Base-by-base conservation (phyloP, 78 protist genomes). In the Protostelium mycophagum region DNA sequence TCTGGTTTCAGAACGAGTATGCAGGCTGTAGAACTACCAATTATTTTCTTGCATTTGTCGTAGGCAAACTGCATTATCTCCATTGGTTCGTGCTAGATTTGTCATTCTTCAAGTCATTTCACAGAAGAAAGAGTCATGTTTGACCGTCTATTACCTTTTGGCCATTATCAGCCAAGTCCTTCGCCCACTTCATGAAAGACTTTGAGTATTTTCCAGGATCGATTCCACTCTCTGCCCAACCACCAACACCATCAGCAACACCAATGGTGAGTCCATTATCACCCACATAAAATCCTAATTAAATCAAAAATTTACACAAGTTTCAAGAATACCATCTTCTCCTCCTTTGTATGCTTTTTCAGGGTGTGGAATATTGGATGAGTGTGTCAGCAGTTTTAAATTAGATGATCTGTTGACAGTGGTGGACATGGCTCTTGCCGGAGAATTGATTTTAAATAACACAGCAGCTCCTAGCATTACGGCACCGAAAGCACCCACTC, bases 201-300 rank as follows among this genome's bases (percentile, higher is more conserved):
- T 93, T 88, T 1, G 97, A 86, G 34, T 95, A 91, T 84, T 83
- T 89, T 0, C 92, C 37, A 63, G 98, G 96, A 34, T 96, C 97
- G 63, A 96, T 92, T 31, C 96, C 96, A 0, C 84, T 83, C 39
- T 90, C 93, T 34, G 88, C 88, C 98, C 98, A 96, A 31, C 97
- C 97, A 1, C 98, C 98, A 0, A 96, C 98, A 36, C 93, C 93
- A 73, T 91, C 93, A 0, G 93, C 93, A 1, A 91, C 93, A 83
- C 93, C 93, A 31, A 91, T 36, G 5, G 88, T 90, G 23, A 37
- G 25, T n/a, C 51, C 83, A 37, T 51, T 51, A 16, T 51, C 73
- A 51, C 93, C 87, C 73, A 91, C 88, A 91, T 88, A 91, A 73
- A 51, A 51, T 51, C 73, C 73, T 51, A 16, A 25, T 16, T 51